Evolutionary conservation across 2,329 filamentous ascomycete species (phyloP).

Genomic region (Zymoseptoria pseudotritici): DNA sequence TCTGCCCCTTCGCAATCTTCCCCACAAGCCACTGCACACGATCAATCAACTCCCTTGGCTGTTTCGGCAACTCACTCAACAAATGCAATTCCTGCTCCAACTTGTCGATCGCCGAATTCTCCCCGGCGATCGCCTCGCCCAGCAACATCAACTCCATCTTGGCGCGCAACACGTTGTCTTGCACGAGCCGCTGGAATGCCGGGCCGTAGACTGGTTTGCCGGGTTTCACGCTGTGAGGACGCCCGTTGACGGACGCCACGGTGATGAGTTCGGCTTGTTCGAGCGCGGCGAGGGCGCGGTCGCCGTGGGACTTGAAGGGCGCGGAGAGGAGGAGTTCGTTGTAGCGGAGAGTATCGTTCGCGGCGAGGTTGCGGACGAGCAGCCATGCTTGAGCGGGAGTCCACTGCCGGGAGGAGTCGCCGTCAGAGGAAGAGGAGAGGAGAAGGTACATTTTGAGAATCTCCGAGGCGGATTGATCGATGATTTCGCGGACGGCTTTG

Average conservation of each 20-base stretch:
- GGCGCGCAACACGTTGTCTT: constrained; percentile 65
- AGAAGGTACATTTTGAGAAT: constrained; percentile 90
- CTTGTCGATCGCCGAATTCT: constrained; percentile 68
- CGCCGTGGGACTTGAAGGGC: constrained; percentile 64
- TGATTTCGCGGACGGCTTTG: constrained; percentile 77
- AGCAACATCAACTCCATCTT: constrained; percentile 63
- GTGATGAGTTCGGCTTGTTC: constrained; percentile 81
- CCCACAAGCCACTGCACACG: constrained; percentile 64
- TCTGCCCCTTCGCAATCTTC: constrained; percentile 68
- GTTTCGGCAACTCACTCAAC: constrained; percentile 62
- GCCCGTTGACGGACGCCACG: constrained; percentile 64
- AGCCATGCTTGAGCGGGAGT: constrained; percentile 84
- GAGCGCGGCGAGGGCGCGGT: constrained; percentile 69
- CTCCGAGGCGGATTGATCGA: constrained; percentile 80
- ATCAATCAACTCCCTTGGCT: constrained; percentile 59
- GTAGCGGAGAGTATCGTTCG: constrained; percentile 65
- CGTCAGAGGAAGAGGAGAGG: constrained; percentile 19
- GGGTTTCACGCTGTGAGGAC: constrained; percentile 68
- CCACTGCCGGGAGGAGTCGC: constrained; percentile 58
- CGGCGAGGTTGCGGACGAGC: constrained; percentile 69
- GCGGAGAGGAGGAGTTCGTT: constrained; percentile 75
- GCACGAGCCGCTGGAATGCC: constrained; percentile 65
- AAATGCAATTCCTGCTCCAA: constrained; percentile 69
- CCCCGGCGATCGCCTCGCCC: constrained; percentile 60
- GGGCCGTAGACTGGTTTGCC: constrained; percentile 82